A percentile compares a stretch with the other conserved stretches of the same genome.
These are phyloP conservation scores for Lasiodiplodia hormozganensis DNA, from an alignment of 2,329 filamentous ascomycete genomes.

Conservation along the genomic window DNA sequence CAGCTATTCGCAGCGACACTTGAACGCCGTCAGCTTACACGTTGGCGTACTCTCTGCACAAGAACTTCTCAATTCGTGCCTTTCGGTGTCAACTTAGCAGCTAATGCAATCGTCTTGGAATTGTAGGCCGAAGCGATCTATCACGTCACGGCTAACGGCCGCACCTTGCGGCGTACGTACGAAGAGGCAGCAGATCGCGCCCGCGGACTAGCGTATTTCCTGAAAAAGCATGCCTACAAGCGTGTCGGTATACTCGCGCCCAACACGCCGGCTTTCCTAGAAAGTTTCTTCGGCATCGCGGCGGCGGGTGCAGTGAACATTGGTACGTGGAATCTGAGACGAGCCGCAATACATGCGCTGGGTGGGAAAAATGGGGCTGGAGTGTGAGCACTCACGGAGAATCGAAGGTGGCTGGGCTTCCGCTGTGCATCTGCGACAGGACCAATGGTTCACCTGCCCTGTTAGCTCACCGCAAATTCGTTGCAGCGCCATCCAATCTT, in stretches of 20 bases:
- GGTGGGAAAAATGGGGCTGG: not conserved
- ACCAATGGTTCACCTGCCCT: not conserved
- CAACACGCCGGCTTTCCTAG: constrained; percentile 94
- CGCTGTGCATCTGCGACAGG: not conserved
- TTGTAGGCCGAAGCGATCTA: constrained; percentile 78
- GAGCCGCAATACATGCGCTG: not conserved
- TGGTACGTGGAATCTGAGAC: constrained; percentile 42
- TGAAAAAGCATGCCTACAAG: constrained; percentile 75
- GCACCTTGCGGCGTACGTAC: constrained; percentile 78
- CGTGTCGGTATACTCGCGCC: constrained; percentile 86
- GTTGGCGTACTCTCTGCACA: not conserved
- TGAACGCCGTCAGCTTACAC: not conserved
- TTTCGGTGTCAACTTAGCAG: not conserved
- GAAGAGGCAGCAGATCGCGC: constrained; percentile 84
- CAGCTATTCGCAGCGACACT: not conserved
- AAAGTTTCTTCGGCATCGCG: constrained; percentile 85
- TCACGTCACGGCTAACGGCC: constrained; percentile 80
- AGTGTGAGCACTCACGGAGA: not conserved
- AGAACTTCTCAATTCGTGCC: not conserved
- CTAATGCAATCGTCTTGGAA: not conserved
- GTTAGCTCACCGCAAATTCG: not conserved
- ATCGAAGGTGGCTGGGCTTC: not conserved
- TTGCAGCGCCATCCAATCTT: not conserved
- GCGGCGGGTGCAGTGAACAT: constrained; percentile 83
- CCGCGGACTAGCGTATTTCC: constrained; percentile 84